Evolutionary conservation across 2,329 filamentous ascomycete species (phyloP).

Genomic region (Capronia epimyces): DNA sequence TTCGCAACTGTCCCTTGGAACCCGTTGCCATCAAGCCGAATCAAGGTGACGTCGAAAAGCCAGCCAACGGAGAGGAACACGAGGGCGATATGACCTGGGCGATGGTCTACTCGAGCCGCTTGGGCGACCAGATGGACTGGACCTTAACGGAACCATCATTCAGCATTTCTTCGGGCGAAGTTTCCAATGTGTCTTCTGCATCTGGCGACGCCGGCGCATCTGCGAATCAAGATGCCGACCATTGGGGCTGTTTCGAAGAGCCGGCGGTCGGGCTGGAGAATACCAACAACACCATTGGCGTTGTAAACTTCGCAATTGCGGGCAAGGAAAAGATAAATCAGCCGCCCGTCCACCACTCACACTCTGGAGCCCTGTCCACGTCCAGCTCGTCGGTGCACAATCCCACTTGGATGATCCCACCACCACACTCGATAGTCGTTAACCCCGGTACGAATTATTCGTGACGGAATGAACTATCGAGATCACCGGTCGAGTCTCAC

Average conservation of each 20-base stretch:
- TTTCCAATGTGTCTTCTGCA: conserved; percentile 6
- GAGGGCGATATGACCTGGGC: conserved; percentile 26
- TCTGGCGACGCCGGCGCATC: neutral
- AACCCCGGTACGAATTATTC: neutral
- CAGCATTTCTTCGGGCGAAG: conserved; percentile 8
- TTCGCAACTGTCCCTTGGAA: conserved; percentile 21
- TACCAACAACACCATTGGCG: neutral
- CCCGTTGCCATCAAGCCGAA: conserved; percentile 23
- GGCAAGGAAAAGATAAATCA: neutral
- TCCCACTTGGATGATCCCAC: neutral
- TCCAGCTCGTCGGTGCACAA: neutral
- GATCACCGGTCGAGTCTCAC: no score
- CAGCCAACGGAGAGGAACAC: conserved; percentile 17
- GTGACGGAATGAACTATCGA: no score
- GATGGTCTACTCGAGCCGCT: conserved; percentile 19
- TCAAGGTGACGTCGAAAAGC: conserved; percentile 22
- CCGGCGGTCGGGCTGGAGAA: neutral
- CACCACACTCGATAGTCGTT: neutral
- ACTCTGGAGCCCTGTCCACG: neutral
- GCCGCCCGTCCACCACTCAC: neutral
- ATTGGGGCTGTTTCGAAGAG: neutral
- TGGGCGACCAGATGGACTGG: conserved; percentile 15
- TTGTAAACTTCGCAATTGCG: neutral
- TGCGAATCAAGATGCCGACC: neutral
- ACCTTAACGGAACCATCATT: conserved; percentile 18